These are phyloP conservation scores for Lipomyces oligophaga DNA, from an alignment of 805 yeast genomes.

Conservation along the genomic window DNA sequence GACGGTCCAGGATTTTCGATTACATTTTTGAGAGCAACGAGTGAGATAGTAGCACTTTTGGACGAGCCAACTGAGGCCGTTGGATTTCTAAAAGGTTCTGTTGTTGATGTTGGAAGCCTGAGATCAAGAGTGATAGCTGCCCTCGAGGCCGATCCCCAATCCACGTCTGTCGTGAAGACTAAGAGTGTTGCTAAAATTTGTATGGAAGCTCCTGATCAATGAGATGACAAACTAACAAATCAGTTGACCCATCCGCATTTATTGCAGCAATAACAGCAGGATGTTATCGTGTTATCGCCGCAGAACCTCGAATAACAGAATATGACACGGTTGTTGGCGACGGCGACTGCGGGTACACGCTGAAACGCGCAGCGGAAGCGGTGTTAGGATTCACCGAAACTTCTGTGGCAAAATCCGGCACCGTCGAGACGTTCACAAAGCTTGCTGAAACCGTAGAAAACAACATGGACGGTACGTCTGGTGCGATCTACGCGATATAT, in stretches of 20 bases:
- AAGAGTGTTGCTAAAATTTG: background rate
- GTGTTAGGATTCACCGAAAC: slow-evolving; percentile 55
- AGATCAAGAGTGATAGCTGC: slow-evolving; percentile 29
- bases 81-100: slow-evolving; percentile 59
- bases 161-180: slow-evolving; percentile 6
- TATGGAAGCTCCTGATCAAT: too few relatives aligned
- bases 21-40: slow-evolving; percentile 68
- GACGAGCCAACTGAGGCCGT: slow-evolving; percentile 76
- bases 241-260: slow-evolving; percentile 36
- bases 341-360: slow-evolving; percentile 95
- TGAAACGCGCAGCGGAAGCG: slow-evolving; percentile 76
- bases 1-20: slow-evolving; percentile 90
- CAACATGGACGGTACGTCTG: slow-evolving; percentile 93
- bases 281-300: slow-evolving; percentile 51
- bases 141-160: slow-evolving; percentile 31
- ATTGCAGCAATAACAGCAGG: slow-evolving; percentile 44
- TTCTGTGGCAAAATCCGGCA: slow-evolving; percentile 36
- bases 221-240: too few relatives aligned
- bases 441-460: slow-evolving; percentile 81
- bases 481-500: slow-evolving; percentile 85
- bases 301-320: slow-evolving; percentile 81
- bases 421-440: slow-evolving; percentile 58
- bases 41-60: slow-evolving; percentile 53
- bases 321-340: slow-evolving; percentile 91
- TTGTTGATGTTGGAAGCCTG: slow-evolving; percentile 21